These are phyloP conservation scores for Sordariomycetes sp. DNA, from an alignment of 2,329 filamentous ascomycete genomes.

Conservation along the genomic window DNA sequence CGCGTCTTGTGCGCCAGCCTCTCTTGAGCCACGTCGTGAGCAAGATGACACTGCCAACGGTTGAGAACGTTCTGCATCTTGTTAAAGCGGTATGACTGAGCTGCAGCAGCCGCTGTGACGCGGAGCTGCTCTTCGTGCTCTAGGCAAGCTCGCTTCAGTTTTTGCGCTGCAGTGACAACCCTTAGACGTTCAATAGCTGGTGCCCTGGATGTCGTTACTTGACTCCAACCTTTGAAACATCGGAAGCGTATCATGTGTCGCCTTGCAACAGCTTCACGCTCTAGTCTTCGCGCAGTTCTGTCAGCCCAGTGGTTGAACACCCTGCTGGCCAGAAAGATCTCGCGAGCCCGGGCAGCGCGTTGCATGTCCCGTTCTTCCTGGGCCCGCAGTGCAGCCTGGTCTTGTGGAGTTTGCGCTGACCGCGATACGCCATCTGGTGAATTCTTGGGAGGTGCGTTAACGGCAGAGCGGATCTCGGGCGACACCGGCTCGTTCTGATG, in stretches of 20 bases:
- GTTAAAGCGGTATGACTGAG: conserved; percentile 10
- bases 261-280: conserved; percentile 58
- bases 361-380: conserved; percentile 19
- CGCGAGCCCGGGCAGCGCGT: conserved; percentile 53
- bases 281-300: conserved; percentile 53
- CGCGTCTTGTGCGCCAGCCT: conserved; percentile 9
- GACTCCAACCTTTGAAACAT: conserved; percentile 25
- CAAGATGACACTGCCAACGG: conserved; percentile 17
- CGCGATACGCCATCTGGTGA: neutral
- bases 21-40: conserved; percentile 11
- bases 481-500: too few relatives aligned
- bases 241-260: conserved; percentile 58
- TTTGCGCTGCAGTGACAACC: conserved; percentile 18
- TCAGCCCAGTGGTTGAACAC: conserved; percentile 49
- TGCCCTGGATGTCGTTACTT: conserved; percentile 18
- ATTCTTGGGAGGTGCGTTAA: too few relatives aligned
- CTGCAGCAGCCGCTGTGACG: conserved; percentile 12
- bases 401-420: conserved; percentile 27
- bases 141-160: conserved; percentile 20
- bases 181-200: conserved; percentile 20
- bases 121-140: conserved; percentile 17
- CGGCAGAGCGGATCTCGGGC: too few relatives aligned
- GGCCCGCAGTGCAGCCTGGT: conserved; percentile 5
- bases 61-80: conserved; percentile 11
- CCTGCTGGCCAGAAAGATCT: conserved; percentile 46